Evolutionary conservation across 768 basidiomycete species (phyloP), one percentile per base, ranked within the genome.

Genomic region (Suillus alpinus): DNA sequence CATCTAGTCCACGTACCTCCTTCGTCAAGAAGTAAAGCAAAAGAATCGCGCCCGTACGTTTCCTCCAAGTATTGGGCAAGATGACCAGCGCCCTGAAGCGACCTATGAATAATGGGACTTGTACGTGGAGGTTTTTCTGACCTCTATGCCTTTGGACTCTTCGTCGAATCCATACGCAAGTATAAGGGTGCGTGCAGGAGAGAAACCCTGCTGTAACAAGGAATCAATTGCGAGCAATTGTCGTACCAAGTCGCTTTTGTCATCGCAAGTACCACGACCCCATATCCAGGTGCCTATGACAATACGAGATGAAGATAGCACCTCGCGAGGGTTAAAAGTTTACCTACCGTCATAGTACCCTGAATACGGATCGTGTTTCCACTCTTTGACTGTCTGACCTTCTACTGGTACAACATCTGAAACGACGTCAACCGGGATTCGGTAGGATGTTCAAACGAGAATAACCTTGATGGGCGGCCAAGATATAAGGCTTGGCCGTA

Each of bases 1-100:
- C 5, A 18, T 18, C 18, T 12, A 12, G 53, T 39, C 16, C 6
- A 75, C 76, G 64, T 69, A 85, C 91, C 83, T 56, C 94, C 93
- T 79, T 96, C 94, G 68, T 96, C 94, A 18, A 96, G 79, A 44
- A 95, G 72, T 64, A 95, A 77, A 0, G 89, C 84, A 69, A 95
- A 84, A 4, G 82, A 80, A 67, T 92, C 71, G 51, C 81, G 68
- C 18, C 92, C 93, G 68, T 91, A 94, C 1, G 74, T 77, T 4
- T 76, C 62, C 47, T 83, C 70, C 43, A 96, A 74, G 39, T 76
- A 76, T 23, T 73, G 69, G 2, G 79, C 75, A 31, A 88, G 76
- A 12, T 68, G 65, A 6, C 69, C 73, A 6, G 86, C 86, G 37
- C 86, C 86, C 83, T 87, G 62, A 7, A 20, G 16, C 59, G 16